phyloP scores from a whole-genome alignment of 73 alveolate genomes.

The Paramecium caudatum region DNA sequence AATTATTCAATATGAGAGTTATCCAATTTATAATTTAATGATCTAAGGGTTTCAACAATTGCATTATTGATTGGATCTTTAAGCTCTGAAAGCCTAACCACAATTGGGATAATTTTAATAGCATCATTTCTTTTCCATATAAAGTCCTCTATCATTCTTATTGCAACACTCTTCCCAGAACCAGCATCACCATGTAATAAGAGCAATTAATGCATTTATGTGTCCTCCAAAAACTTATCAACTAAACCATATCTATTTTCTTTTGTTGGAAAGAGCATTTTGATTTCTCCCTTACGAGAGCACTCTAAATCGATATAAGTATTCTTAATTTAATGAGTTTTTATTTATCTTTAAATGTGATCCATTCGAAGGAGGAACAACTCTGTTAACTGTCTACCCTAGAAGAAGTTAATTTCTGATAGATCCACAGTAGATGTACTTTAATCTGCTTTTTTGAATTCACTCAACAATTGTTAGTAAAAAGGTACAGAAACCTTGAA shows the following conservation, averaged over 20 bases:
- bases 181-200: slow-evolving; percentile 31
- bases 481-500: not conserved
- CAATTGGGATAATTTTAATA: slow-evolving; percentile 4
- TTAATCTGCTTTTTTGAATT: slow-evolving; percentile 34
- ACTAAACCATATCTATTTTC: not conserved
- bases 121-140: slow-evolving; percentile 39
- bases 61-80: slow-evolving; percentile 24
- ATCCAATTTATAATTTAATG: slow-evolving; percentile 29
- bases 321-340: not conserved
- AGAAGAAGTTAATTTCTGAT: slow-evolving; percentile 7
- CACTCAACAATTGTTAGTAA: not conserved
- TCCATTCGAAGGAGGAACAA: not conserved
- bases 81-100: not conserved
- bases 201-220: not conserved
- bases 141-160: slow-evolving; percentile 28
- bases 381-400: slow-evolving; percentile 8
- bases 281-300: not conserved
- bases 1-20: not conserved
- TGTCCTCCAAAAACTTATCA: not conserved
- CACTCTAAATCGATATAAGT: slow-evolving; percentile 6
- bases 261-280: not conserved
- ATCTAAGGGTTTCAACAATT: not conserved
- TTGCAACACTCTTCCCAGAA: slow-evolving; percentile 11
- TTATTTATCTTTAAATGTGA: not conserved
- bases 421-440: slow-evolving; percentile 16